Evolutionary conservation across 495 filamentous ascomycete species (phyloP).

Genomic region (Lophiostoma macrostomum): DNA sequence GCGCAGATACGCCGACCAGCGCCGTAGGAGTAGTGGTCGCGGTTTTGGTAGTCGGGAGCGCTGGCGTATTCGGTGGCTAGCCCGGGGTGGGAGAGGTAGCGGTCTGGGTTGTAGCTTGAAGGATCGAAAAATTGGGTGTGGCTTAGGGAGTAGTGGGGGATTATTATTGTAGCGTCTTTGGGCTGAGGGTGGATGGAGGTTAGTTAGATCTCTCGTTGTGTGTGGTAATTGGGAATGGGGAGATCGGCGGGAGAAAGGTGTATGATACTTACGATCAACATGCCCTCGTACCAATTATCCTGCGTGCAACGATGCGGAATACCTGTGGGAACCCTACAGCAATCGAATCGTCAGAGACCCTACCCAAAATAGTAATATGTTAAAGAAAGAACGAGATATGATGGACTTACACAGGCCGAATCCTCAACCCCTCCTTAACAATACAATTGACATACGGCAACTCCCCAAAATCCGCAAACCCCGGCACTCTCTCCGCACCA

Average conservation of each 20-base stretch:
- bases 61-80: conserved; percentile 29
- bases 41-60: conserved; percentile 42
- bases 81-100: conserved; percentile 30
- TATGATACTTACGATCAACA: conserved; percentile 11
- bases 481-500: conserved; percentile 39
- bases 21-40: conserved; percentile 54
- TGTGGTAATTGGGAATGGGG: too few species aligned
- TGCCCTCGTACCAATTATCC: conserved; percentile 20
- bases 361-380: conserved; percentile 15
- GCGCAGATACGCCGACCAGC: conserved; percentile 60
- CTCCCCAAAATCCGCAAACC: conserved; percentile 39
- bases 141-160: conserved; percentile 42
- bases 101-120: conserved; percentile 15
- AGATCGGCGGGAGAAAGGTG: too few species aligned
- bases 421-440: conserved; percentile 45
- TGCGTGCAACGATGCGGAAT: conserved; percentile 7
- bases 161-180: conserved; percentile 36
- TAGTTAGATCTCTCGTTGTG: too few species aligned
- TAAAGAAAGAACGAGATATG: conserved; percentile 29
- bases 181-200: too few species aligned
- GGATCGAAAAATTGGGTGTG: conserved; percentile 11
- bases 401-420: conserved; percentile 39
- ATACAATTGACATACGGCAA: conserved; percentile 46
- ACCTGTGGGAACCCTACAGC: neutral
- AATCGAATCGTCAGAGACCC: conserved; percentile 11